Base-by-base conservation (phyloP, 129 eudicot species). In the Kitagawia praeruptora region DNA sequence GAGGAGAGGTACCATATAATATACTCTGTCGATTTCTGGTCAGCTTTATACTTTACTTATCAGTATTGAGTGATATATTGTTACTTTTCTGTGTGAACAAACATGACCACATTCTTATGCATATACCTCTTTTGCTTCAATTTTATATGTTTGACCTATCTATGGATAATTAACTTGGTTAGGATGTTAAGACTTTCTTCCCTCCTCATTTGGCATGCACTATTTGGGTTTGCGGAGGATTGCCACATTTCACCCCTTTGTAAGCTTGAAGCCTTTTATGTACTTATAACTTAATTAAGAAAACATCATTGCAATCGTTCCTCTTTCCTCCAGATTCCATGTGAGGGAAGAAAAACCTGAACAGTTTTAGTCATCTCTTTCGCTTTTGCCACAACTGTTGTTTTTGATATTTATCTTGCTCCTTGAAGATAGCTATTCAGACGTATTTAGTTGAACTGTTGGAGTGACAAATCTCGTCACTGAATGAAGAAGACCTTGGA, bases 1-100 rank as follows among this genome's bases (percentile, higher is more conserved):
- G 98, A 94, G 82, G 98, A 94, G 81, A 94, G 89, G 98, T 94
- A 91, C 37, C 5, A 42, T 46, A 41, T 54, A 40, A 38, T 4
- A 46, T 46, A 21, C n/a, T 66, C 40, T 34, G 42, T 70, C 3
- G 15, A 64, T 48, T 6, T 61, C 27, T 66, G 64, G 47, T 69
- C 54, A 69, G 28, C 18, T 53, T 70, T 3, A 47, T 18, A 48
- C 41, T 23, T 23, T 10, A 67, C 25, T 3, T 13, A 25, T 74
- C 54, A 47, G 78, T 75, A 75, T 31, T 75, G 23, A 27, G 21
- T 75, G 7, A 12, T 19, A 13, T 14, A 25, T 47, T 75, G 8
- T 48, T 34, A 70, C 75, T 39, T 46, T 46, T 11, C 49, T 46
- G 49, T 46, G 49, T 46, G 49, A 46, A 46, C 49, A 46, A 46